Percentiles rank a stretch among this genome's conserved stretches.
Conservation (phyloP, 768 basidiomycete genomes). For the Agrocybe pediades region DNA sequence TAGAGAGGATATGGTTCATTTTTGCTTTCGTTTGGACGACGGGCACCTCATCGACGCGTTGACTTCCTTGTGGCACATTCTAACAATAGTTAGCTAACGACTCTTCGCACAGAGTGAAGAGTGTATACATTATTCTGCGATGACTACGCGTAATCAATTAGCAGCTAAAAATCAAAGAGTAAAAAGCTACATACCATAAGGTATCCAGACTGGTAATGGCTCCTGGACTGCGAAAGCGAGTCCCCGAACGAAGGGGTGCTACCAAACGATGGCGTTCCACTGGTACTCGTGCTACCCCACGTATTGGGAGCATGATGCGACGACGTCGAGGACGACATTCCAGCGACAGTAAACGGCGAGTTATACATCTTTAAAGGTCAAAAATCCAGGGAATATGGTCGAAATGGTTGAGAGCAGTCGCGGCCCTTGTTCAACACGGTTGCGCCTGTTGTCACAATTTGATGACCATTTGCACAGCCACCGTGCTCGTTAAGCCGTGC, state of each 20-base stretch:
- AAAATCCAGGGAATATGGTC: not conserved
- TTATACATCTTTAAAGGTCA: slow-evolving; percentile 33
- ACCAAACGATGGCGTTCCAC: slow-evolving; percentile 36
- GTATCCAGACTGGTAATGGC: slow-evolving; percentile 82
- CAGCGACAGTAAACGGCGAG: slow-evolving; percentile 58
- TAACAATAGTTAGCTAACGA: slow-evolving; percentile 19
- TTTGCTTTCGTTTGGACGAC: slow-evolving; percentile 82
- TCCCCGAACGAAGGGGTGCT: slow-evolving; percentile 56
- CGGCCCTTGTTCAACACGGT: no score
- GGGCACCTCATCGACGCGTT: slow-evolving; percentile 73
- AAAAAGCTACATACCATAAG: slow-evolving; percentile 57
- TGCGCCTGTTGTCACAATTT: no score
- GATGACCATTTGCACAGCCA: no score
- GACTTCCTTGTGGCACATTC: slow-evolving; percentile 54
- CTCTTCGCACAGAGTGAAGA: not conserved
- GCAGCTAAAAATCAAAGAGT: not conserved
- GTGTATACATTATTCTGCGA: slow-evolving; percentile 59
- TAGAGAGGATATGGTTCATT: slow-evolving; percentile 67
- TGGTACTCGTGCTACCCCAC: slow-evolving; percentile 53
- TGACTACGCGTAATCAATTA: slow-evolving; percentile 40
- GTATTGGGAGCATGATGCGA: slow-evolving; percentile 51
- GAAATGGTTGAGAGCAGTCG: no score
- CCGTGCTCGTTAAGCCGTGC: no score
- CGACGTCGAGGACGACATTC: slow-evolving; percentile 55
- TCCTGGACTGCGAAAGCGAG: slow-evolving; percentile 68